phyloP scores from a whole-genome alignment of 768 basidiomycete genomes.

The Lentinula guzmanii region DNA sequence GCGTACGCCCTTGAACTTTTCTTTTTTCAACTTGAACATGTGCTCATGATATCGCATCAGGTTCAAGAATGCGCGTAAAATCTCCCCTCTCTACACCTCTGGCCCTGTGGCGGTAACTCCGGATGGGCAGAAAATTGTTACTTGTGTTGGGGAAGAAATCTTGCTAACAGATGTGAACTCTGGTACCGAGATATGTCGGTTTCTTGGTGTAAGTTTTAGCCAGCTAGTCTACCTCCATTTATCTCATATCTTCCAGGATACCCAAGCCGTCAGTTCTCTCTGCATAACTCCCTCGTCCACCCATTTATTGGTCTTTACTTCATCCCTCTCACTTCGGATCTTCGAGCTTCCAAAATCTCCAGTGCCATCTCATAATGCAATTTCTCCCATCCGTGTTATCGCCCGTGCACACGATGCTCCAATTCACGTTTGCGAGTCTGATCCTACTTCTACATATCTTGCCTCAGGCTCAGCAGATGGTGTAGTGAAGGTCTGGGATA shows the following conservation, averaged over 20 bases:
- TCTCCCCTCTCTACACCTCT: constrained; percentile 81
- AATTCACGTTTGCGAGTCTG: constrained; percentile 80
- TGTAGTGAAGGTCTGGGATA: constrained; percentile 95
- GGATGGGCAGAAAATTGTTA: constrained; percentile 77
- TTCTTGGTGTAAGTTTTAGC: constrained; percentile 66
- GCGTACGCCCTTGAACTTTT: constrained; percentile 37
- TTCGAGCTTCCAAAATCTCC: constrained; percentile 65
- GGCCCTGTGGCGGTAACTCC: constrained; percentile 77
- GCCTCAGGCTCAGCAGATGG: constrained; percentile 97
- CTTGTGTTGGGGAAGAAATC: constrained; percentile 83
- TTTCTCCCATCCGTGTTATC: constrained; percentile 70
- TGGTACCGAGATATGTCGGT: constrained; percentile 73
- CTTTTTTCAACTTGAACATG: neutral
- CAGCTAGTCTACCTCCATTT: neutral
- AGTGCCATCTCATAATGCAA: constrained; percentile 34
- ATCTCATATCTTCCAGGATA: constrained; percentile 49
- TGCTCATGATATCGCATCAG: constrained; percentile 30
- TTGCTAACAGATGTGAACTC: constrained; percentile 74
- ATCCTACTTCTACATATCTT: constrained; percentile 83
- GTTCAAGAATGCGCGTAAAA: constrained; percentile 68
- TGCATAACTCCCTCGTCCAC: constrained; percentile 72
- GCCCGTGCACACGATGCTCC: constrained; percentile 90
- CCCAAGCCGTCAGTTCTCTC: constrained; percentile 77
- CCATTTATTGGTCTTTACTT: constrained; percentile 75
- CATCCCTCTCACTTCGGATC: constrained; percentile 74